Conservation (phyloP, 352 stramenopile species). For the Phytophthora citrophthora region DNA sequence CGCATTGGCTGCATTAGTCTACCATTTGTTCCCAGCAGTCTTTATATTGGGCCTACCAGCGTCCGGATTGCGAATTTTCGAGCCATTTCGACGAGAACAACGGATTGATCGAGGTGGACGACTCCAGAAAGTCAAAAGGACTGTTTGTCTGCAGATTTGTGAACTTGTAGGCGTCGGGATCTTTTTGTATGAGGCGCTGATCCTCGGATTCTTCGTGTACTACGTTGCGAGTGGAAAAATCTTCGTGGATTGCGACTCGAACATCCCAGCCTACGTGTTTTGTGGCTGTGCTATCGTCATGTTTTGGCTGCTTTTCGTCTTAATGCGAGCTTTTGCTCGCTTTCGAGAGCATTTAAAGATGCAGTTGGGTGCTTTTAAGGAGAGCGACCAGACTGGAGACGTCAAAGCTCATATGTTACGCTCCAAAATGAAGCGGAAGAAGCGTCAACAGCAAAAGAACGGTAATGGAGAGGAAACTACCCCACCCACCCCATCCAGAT, state of each 20-base stretch:
- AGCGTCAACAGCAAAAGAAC: slow-evolving; percentile 44
- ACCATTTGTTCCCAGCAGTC: slow-evolving; percentile 68
- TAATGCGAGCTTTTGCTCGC: slow-evolving; percentile 73
- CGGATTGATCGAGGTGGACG: slow-evolving; percentile 61
- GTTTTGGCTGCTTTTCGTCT: slow-evolving; percentile 68
- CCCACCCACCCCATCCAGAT: slow-evolving; percentile 25
- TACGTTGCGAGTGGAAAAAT: slow-evolving; percentile 61
- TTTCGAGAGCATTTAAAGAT: slow-evolving; percentile 89
- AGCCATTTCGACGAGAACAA: slow-evolving; percentile 75
- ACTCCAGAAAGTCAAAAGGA: slow-evolving; percentile 83
- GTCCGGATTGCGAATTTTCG: slow-evolving; percentile 67
- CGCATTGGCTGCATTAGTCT: slow-evolving; percentile 68
- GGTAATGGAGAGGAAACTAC: slow-evolving; percentile 8
- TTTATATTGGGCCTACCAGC: slow-evolving; percentile 71
- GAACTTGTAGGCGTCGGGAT: slow-evolving; percentile 69
- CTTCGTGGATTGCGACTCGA: slow-evolving; percentile 58
- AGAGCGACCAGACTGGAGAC: slow-evolving; percentile 83
- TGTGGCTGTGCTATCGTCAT: slow-evolving; percentile 47
- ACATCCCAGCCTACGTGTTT: slow-evolving; percentile 58
- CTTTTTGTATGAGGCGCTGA: slow-evolving; percentile 56
- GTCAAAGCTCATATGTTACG: slow-evolving; percentile 73
- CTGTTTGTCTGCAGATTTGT: slow-evolving; percentile 76
- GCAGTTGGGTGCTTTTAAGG: slow-evolving; percentile 83
- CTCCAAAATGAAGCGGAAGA: slow-evolving; percentile 57
- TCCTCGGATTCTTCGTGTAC: slow-evolving; percentile 61